Evolutionary conservation across 129 eudicot genomes (phyloP).

Genomic region (Rutidosis leptorrhynchoides): DNA sequence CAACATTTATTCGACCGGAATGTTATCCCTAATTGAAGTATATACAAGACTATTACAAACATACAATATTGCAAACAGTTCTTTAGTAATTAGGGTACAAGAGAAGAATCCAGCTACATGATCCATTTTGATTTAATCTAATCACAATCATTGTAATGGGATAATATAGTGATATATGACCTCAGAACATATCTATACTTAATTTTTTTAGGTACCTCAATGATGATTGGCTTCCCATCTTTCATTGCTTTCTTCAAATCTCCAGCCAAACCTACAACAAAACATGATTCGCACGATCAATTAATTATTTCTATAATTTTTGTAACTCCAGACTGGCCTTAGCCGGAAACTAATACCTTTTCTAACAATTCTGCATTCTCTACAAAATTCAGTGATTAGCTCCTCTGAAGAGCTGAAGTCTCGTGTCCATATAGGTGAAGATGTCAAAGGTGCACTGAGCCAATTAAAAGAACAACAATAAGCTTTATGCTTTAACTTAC

Average conservation of each 20-base stretch:
- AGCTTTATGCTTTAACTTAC: slow-evolving; percentile 17
- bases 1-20: too few relatives aligned
- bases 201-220: slow-evolving; percentile 72
- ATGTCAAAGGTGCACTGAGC: slow-evolving; percentile 85
- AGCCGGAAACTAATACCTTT: slow-evolving; percentile 54
- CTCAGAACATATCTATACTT: too few relatives aligned
- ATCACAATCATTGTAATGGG: background rate
- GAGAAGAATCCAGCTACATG: background rate
- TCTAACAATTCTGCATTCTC: slow-evolving; percentile 97
- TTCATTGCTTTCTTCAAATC: slow-evolving; percentile 99
- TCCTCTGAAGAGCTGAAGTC: slow-evolving; percentile 93
- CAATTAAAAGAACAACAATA: slow-evolving; percentile 15
- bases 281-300: slow-evolving; percentile 13
- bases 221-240: slow-evolving; percentile 97
- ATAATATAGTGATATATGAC: background rate
- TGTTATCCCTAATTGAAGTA: too few relatives aligned
- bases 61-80: background rate
- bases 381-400: slow-evolving; percentile 92
- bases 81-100: background rate
- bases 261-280: slow-evolving; percentile 82
- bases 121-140: background rate
- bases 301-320: background rate
- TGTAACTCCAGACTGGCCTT: slow-evolving; percentile 3
- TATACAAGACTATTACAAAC: background rate
- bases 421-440: slow-evolving; percentile 96